phyloP scores from a whole-genome alignment of 2,329 filamentous ascomycete species.

The Madurella fahalii region DNA sequence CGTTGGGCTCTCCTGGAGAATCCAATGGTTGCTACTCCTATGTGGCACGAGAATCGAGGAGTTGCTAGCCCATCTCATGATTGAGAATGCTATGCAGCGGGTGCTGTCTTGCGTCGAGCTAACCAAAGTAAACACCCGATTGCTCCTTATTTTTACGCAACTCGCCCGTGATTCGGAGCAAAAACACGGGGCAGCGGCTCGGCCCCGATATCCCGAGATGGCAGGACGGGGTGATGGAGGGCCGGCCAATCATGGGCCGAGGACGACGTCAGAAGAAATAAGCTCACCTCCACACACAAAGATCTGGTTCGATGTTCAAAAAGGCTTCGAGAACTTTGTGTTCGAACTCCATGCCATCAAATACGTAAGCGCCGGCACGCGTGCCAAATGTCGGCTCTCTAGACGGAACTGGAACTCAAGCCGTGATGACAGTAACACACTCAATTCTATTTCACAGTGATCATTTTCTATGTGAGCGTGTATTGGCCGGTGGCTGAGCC shows the following conservation, averaged over 20 bases:
- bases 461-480: no score
- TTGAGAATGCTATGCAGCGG: not conserved
- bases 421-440: no score
- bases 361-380: no score
- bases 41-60: not conserved
- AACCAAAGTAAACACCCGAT: not conserved
- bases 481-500: no score
- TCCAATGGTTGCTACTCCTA: not conserved
- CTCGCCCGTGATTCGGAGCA: not conserved
- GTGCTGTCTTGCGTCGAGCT: not conserved
- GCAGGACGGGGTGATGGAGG: not conserved
- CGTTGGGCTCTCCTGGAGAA: not conserved
- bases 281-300: no score
- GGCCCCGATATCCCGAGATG: slow-evolving; percentile 7
- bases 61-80: not conserved
- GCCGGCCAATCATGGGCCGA: not conserved
- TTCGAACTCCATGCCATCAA: no score
- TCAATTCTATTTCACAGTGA: no score
- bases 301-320: no score
- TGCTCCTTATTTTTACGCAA: not conserved
- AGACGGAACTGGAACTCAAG: no score
- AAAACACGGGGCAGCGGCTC: slow-evolving; percentile 10
- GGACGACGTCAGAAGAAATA: no score
- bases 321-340: no score
- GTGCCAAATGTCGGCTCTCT: no score